A percentile compares a stretch with the other conserved stretches of the same genome.
These are phyloP conservation scores for Acanthamoeba triangularis DNA, from an alignment of 208 protist species.

Conservation along the genomic window DNA sequence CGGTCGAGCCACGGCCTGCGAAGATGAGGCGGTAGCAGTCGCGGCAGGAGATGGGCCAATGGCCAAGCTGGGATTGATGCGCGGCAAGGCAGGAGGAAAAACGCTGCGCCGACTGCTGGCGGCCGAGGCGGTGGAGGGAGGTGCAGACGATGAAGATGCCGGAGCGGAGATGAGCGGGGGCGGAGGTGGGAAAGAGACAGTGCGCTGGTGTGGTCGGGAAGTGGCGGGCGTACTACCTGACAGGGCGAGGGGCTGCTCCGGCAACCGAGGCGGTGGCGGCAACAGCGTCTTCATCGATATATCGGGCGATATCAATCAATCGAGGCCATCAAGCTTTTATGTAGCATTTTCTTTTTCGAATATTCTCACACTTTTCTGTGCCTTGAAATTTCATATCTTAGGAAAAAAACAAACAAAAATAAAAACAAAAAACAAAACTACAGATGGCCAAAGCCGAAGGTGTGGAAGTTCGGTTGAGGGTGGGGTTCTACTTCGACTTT, in stretches of 20 bases:
- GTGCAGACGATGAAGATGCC: neutral
- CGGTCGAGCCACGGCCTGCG: neutral
- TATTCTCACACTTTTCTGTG: neutral
- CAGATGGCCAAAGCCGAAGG: neutral
- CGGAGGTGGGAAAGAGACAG: neutral
- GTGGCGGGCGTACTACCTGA: neutral
- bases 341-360: neutral
- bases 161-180: neutral
- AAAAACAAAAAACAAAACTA: neutral
- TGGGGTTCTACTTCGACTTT: slow-evolving; percentile 38
- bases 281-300: neutral
- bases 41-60: neutral
- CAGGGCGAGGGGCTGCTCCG: neutral
- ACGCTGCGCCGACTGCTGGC: too few species aligned
- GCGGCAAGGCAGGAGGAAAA: neutral
- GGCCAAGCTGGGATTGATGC: neutral
- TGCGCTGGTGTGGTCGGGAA: neutral
- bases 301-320: neutral
- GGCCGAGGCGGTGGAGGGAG: neutral
- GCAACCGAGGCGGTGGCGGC: neutral
- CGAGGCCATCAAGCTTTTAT: neutral
- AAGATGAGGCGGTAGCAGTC: neutral
- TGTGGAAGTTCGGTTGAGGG: neutral
- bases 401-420: neutral
- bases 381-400: neutral